phyloP scores from a whole-genome alignment of 495 filamentous ascomycete species.

The Collariella sp. region DNA sequence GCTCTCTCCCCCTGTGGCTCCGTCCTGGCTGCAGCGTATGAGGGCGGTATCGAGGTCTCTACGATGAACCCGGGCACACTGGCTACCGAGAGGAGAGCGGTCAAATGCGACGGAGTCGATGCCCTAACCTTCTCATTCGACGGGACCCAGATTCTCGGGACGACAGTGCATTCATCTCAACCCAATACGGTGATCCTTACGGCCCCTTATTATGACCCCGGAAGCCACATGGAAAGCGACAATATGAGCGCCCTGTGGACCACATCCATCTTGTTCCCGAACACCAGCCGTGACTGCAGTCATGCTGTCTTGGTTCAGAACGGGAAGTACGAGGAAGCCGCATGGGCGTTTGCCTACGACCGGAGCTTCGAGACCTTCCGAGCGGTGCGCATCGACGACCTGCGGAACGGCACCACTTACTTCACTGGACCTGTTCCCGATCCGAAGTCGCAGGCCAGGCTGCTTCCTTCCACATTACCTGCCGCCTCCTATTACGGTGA shows the following conservation, averaged over 20 bases:
- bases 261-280: conserved; percentile 79
- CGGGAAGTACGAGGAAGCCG: conserved; percentile 60
- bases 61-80: conserved; percentile 56
- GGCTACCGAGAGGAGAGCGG: conserved; percentile 61
- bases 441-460: conserved; percentile 33
- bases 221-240: conserved; percentile 49
- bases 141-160: conserved; percentile 77
- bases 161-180: conserved; percentile 53
- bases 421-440: conserved; percentile 62
- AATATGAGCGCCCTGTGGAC: conserved; percentile 76
- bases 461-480: conserved; percentile 60
- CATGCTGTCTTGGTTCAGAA: conserved; percentile 66
- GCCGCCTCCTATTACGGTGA: conserved; percentile 59
- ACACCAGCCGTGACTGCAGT: conserved; percentile 63
- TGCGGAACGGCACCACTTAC: conserved; percentile 68
- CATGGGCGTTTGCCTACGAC: conserved; percentile 76
- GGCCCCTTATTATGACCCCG: conserved; percentile 67
- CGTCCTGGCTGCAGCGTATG: conserved; percentile 78
- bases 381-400: conserved; percentile 63
- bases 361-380: conserved; percentile 66
- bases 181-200: conserved; percentile 70
- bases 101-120: conserved; percentile 76
- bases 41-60: conserved; percentile 78
- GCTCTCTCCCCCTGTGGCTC: conserved; percentile 71
- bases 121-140: conserved; percentile 73